phyloP scores from a whole-genome alignment of 208 protist genomes.

The Balamuthia mandrillaris region DNA sequence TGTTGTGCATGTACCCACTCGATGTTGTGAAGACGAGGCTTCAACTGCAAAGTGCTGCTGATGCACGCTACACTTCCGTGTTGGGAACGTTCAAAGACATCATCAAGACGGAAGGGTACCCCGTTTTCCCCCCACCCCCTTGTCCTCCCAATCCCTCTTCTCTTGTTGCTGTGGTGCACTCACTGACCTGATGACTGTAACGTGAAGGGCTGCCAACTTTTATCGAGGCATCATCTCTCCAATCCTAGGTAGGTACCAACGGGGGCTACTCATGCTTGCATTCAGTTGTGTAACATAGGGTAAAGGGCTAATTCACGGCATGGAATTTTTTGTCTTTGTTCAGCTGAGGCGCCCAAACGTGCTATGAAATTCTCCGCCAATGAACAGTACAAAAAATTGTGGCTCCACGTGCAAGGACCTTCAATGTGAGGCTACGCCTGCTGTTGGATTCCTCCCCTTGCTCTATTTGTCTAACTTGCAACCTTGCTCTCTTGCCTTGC shows the following conservation, averaged over 20 bases:
- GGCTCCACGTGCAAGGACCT: background rate
- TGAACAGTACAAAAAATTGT: slow-evolving; percentile 44
- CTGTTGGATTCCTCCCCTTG: too few species aligned
- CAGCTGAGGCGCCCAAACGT: slow-evolving; percentile 57
- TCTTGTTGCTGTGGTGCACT: background rate
- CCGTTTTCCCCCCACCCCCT: background rate
- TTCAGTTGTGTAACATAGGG: too few species aligned
- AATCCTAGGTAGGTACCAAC: background rate
- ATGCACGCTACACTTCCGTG: slow-evolving; percentile 19
- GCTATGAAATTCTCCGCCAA: slow-evolving; percentile 64
- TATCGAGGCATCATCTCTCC: slow-evolving; percentile 54
- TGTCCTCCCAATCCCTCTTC: background rate
- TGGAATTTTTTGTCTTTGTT: background rate
- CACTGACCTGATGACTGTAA: background rate
- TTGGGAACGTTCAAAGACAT: slow-evolving; percentile 30
- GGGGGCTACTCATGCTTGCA: background rate
- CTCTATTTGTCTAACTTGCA: too few species aligned
- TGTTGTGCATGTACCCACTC: slow-evolving; percentile 29
- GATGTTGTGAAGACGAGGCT: slow-evolving; percentile 17
- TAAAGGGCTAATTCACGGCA: too few species aligned
- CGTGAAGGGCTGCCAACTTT: slow-evolving; percentile 34
- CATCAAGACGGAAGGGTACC: slow-evolving; percentile 53
- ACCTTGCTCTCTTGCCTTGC: too few species aligned
- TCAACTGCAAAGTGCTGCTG: background rate
- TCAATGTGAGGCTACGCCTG: too few species aligned